Conservation (phyloP, 2,329 filamentous ascomycete species). For the Pseudopyricularia cyperi region DNA sequence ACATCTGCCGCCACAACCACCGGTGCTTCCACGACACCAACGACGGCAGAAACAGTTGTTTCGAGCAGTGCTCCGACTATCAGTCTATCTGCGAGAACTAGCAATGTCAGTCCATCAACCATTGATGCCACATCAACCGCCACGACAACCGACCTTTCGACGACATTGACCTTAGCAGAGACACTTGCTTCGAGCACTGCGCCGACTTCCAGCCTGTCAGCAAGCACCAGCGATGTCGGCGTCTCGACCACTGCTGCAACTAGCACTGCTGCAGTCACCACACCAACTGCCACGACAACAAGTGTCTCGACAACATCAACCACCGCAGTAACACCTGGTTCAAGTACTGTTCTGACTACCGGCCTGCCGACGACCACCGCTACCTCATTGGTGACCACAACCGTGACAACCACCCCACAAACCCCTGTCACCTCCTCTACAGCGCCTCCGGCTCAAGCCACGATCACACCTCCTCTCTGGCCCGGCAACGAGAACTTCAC, state of each 20-base stretch:
- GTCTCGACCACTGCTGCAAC: not conserved
- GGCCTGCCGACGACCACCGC: not conserved
- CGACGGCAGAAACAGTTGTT: not conserved
- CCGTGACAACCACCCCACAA: too few species aligned
- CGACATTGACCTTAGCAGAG: not conserved
- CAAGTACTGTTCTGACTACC: too few species aligned
- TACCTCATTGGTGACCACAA: too few species aligned
- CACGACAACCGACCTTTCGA: not conserved
- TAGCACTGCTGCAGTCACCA: constrained; percentile 3
- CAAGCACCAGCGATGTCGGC: too few species aligned
- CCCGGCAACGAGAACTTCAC: constrained; percentile 10
- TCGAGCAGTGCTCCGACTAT: not conserved
- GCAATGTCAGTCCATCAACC: not conserved
- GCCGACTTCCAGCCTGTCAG: not conserved
- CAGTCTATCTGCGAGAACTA: not conserved
- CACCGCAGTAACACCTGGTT: not conserved
- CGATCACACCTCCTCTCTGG: not conserved
- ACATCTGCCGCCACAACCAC: not conserved
- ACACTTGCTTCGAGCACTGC: not conserved
- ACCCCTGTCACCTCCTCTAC: not conserved
- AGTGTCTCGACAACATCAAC: not conserved
- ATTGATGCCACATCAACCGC: not conserved
- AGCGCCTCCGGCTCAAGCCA: not conserved
- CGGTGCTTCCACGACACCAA: not conserved
- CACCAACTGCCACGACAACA: not conserved